Evolutionary conservation across 495 filamentous ascomycete species (phyloP), one percentile per base, ranked within the genome.

Genomic region (Letharia columbiana): DNA sequence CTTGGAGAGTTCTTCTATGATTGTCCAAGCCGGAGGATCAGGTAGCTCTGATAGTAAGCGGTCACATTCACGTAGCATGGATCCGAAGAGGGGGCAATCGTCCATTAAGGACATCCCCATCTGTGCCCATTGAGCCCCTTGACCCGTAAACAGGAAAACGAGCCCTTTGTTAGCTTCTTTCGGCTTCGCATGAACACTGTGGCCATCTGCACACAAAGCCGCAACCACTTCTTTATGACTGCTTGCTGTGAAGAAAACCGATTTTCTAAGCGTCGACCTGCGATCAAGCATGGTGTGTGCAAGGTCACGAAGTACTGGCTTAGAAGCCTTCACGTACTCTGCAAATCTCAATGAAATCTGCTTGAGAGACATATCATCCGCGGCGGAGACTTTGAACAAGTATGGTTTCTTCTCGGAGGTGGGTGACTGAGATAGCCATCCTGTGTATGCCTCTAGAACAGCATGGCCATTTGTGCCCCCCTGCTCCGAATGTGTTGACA

Each of bases 271-370:
- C 17, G 52, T 33, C 23, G 57, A 56, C 60, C 78, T 69, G 23
- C 75, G 61, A 44, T 72, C 67, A 13, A 75, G 68, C 4, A 79
- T 67, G 35, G 77, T 80, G 54, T 77, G 79, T 5, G 74, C 74
- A 9, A 79, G 62, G 35, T 78, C 72, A 23, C 71, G 73, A 62
- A 69, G 60, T 6, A 31, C 5, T 71, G 42, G 44, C 68, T 70
- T 62, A 31, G 18, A 44, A 12, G 5, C 49, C 12, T 66, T 52
- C 13, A 64, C 33, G 20, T 67, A 67, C 4, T 58, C 60, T 47
- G 64, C 65, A 35, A 68, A 67, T 10, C n/a, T 67, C 33, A 20
- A 60, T 10, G 31, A 41, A 15, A 35, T 23, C 12, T 42, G 23
- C 56, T 50, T 31, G 20, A 69, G 33, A 13, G 68, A 49, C 4